phyloP scores from a whole-genome alignment of 176 grass and related monocot species.

The Thalia dealbata region DNA sequence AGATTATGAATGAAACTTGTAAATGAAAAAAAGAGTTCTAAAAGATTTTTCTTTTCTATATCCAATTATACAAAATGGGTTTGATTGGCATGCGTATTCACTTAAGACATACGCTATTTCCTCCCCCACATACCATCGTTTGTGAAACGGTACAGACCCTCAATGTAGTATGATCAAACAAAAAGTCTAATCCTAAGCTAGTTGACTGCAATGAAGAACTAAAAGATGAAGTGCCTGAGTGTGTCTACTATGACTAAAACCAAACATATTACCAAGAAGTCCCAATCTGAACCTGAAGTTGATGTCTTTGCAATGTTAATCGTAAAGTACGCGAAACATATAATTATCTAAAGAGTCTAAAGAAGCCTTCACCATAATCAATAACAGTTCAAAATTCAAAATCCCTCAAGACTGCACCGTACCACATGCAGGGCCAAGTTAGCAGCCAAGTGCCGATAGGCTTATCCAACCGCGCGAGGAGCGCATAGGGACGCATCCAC shows the following conservation, averaged over 20 bases:
- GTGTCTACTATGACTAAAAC: not conserved
- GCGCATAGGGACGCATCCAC: slow-evolving; percentile 50
- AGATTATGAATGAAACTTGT: not conserved
- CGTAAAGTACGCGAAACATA: not conserved
- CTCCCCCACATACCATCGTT: not conserved
- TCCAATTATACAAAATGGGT: not conserved
- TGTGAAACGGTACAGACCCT: not conserved
- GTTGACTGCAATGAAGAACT: not conserved
- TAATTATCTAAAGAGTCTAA: not conserved
- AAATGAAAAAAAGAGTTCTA: not conserved
- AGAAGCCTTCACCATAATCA: not conserved
- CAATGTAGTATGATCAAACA: not conserved
- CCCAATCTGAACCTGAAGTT: not conserved
- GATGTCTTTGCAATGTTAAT: not conserved
- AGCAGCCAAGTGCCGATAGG: slow-evolving; percentile 75
- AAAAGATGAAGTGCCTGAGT: not conserved
- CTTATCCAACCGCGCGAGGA: slow-evolving; percentile 74
- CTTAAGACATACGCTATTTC: not conserved
- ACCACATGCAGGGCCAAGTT: slow-evolving; percentile 85
- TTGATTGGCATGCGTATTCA: not conserved
- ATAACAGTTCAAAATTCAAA: not conserved
- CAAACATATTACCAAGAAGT: not conserved
- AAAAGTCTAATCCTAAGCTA: not conserved
- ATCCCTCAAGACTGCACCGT: not conserved
- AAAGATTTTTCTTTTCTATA: not conserved